Conservation (phyloP, 805 yeast genomes). For the Pichia occidentalis region DNA sequence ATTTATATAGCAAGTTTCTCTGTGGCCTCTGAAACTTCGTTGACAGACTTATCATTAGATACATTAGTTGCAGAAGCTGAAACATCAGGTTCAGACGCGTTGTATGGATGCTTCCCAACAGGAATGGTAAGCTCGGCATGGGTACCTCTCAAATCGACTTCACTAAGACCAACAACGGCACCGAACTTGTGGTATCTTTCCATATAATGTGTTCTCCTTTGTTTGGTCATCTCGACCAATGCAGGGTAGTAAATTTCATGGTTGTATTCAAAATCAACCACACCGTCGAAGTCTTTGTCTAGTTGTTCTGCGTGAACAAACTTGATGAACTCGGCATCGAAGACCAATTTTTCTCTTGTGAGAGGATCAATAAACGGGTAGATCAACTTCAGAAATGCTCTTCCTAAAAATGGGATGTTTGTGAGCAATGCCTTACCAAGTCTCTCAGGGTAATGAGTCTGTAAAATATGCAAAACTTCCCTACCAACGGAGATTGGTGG, state of each 20-base stretch:
- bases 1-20: constrained; percentile 3
- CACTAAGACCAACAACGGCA: constrained; percentile 69
- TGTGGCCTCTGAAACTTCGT: not conserved
- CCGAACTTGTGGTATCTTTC: constrained; percentile 70
- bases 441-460: constrained; percentile 96
- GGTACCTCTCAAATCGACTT: constrained; percentile 60
- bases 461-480: constrained; percentile 87
- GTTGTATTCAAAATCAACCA: constrained; percentile 72
- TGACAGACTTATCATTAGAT: too few species aligned
- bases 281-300: constrained; percentile 81
- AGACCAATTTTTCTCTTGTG: constrained; percentile 89
- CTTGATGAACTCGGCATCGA: constrained; percentile 78
- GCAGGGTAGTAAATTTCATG: constrained; percentile 78
- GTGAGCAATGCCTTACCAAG: constrained; percentile 87
- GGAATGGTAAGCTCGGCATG: constrained; percentile 22
- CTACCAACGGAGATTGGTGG: constrained; percentile 89
- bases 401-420: constrained; percentile 89
- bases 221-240: constrained; percentile 52
- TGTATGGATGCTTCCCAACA: constrained; percentile 28
- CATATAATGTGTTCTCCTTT: constrained; percentile 56
- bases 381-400: constrained; percentile 85
- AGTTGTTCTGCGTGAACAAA: constrained; percentile 79
- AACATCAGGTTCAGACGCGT: constrained; percentile 4
- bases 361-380: constrained; percentile 95
- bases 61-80: constrained; percentile 2